Base-by-base conservation (phyloP, 129 eudicot species). In the Saposhnikovia divaricata region DNA sequence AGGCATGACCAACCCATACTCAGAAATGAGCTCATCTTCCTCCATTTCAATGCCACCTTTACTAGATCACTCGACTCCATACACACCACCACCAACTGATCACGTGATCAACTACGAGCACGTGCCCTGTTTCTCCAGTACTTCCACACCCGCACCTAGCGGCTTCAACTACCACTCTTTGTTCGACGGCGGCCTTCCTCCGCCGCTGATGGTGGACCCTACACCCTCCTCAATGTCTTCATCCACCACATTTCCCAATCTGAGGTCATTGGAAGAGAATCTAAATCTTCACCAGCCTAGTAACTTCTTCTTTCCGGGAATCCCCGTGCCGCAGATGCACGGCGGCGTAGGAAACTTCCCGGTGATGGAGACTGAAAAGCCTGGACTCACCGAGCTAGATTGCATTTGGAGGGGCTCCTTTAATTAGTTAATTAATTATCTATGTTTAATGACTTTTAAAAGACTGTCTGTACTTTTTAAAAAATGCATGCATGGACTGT, bases 41-140 rank as follows among this genome's bases (percentile, higher is more conserved):
- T 88, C 97, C 0, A 90, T 79, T 0, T 85, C 94, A 16, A 89
- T 85, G 2, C 94, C 91, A 9, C 89, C 96, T 4, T 82, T 89
- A 15, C 94, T 89, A 2, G 96, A 40, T 5, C 37, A 93, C 83
- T 83, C 93, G 7, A 86, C 93, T 34, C 83, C 88, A 9, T 84
- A 81, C 81, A 77, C 81, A 4, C 65, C 88, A 46, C 85, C 86
- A 79, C 53, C 80, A 75, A 71, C 84, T 25, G 93, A 81, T 27
- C 83, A 21, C 63, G 89, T 86, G 31, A 84, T 78, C 82, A 82
- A 78, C 83, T 82, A 77, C 82, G 89, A 90, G 98, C 98, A 91
- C 98, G 98, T 93, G 97, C 88, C 98, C 98, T 93, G 98, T 93
- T 93, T 93, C 98, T 93, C 98, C 98, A 93, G 53, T 21, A 34